A percentile compares a stretch with the other conserved stretches of the same genome.
Conservation (phyloP, 2,329 filamentous ascomycete species). For the Colletotrichum cereale region DNA sequence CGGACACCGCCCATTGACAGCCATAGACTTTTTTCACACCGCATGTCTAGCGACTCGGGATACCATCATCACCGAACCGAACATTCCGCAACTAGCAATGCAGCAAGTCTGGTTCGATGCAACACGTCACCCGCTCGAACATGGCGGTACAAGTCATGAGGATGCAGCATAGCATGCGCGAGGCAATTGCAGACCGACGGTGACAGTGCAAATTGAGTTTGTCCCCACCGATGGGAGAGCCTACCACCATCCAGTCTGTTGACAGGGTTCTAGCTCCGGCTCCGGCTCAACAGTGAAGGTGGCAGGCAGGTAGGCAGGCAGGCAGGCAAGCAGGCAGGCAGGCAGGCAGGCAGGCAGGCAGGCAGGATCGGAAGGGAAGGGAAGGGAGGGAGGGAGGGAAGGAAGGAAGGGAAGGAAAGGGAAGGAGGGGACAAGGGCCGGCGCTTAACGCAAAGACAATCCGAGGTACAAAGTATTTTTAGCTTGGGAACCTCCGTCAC, state of each 20-base stretch:
- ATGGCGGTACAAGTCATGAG: slow-evolving; percentile 1
- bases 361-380: background rate
- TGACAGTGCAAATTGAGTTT: slow-evolving; percentile 24
- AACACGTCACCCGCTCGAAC: background rate
- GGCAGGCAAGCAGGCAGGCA: background rate
- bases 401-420: background rate
- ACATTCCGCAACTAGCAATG: background rate
- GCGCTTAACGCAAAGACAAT: slow-evolving; percentile 31
- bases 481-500: slow-evolving; percentile 18
- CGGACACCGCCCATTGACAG: background rate
- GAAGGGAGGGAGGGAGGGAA: background rate
- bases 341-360: background rate
- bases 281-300: background rate
- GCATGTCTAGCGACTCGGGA: background rate
- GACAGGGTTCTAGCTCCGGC: background rate
- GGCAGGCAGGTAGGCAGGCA: background rate
- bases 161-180: background rate
- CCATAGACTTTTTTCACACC: background rate
- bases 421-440: slow-evolving; percentile 27
- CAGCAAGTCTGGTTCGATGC: background rate
- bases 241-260: background rate
- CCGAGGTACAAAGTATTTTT: slow-evolving; percentile 25
- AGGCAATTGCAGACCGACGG: background rate
- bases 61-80: background rate
- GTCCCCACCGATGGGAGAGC: background rate